Base-by-base conservation (phyloP, 257 asterid genomes). In the Nicotiana obtusifolia region DNA sequence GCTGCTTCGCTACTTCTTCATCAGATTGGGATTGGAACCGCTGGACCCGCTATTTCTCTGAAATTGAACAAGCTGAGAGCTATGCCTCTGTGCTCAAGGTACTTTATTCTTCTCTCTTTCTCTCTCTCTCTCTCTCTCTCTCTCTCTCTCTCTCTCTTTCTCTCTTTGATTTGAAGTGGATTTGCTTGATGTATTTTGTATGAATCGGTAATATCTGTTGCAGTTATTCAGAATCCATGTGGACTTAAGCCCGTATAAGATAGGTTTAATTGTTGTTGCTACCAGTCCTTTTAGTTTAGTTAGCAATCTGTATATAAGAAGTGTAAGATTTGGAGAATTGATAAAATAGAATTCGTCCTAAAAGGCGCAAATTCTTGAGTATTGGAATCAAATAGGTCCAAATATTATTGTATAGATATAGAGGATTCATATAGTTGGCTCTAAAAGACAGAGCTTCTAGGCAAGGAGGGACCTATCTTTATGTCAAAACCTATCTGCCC, bases 11-110 rank as follows among this genome's bases (percentile, higher is more conserved):
- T 37, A 78, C 91, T 56, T 84, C 92, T 15, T 80, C 85, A 5
- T 87, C 86, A 5, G 95, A 88, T 76, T 95, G 98, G 99, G 96
- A 95, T 88, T 94, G 99, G 99, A 92, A 88, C 79, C 84, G 89
- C 82, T 95, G 99, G 99, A 90, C 89, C 20, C 92, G 94, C 82
- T 89, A 95, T 90, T 93, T 95, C 84, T 85, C 94, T 31, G 99
- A 92, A 86, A 92, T 92, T 85, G 98, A 95, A 81, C 97, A 91
- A 90, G 94, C 93, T 20, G 98, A 95, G 86, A 93, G 89, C 86
- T 89, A 89, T 83, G 88, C 94, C 47, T 94, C 98, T 82, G 82
- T 92, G 56, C 89, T 95, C 31, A 94, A 94, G 98, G 99, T 95
- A 28, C 71, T 19, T 49, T 20, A 2, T 49, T 75, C 41, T 3